Base-by-base conservation (phyloP, 768 basidiomycete species). In the Xerocomus spinulosus region DNA sequence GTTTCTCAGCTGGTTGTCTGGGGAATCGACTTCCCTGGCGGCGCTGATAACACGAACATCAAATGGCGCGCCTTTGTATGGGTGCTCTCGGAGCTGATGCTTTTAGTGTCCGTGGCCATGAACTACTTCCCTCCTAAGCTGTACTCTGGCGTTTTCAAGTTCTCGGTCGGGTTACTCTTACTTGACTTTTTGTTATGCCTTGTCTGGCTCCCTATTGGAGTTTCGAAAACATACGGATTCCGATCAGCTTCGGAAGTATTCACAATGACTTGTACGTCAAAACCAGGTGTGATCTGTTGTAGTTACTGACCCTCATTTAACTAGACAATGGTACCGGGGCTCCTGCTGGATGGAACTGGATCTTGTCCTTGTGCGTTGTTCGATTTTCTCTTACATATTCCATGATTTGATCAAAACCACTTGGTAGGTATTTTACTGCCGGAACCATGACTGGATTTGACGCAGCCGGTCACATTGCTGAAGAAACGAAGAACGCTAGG, bases 191-290 rank as follows among this genome's bases (percentile, higher is more conserved):
- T 92, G 62, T 78, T 94, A 17, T 91, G 87, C 63, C 63, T 90
- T 42, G 88, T 92, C 55, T 95, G 92, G 92, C 78, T 96, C 32
- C 93, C 93, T 0, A 89, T 96, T 43, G 91, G 89, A 0, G 93
- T 92, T 3, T 84, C 83, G 5, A 83, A 75, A 56, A 92, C 92
- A 0, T 96, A 94, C 54, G 93, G 92, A 9, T 92, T 96, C 70
- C 80, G 91, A 38, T 77, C 81, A 13, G 86, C 88, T 0, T 78
- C 81, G 29, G 90, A 92, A 29, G 92, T 90, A 9, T 93, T 95
- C 57, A 87, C 85, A 3, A 72, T 77, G 72, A 85, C 81, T 13
- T 87, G 87, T 91, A 60, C 35, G 85, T 71, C 12, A 23, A 77
- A 56, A 34, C 79, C 64, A 8, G 18, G 56, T 37, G 29, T 15